Evolutionary conservation across 148 eudicot species (phyloP).

Genomic region (Linanthus parryae): DNA sequence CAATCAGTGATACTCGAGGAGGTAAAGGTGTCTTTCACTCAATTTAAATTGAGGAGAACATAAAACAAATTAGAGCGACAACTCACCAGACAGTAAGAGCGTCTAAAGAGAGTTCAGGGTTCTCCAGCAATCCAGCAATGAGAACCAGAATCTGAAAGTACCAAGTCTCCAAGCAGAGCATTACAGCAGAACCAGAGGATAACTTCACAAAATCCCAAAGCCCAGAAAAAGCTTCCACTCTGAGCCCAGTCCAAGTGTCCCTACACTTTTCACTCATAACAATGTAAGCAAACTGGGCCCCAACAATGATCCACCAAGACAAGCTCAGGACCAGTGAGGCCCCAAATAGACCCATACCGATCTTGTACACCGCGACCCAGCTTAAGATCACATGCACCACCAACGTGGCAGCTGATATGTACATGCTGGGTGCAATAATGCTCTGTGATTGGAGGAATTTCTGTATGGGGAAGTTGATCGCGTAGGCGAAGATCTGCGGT

Average conservation of each 20-base stretch:
- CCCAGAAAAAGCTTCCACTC: constrained; percentile 35
- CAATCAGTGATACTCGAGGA: neutral
- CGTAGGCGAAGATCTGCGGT: constrained; percentile 61
- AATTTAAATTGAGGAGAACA: neutral
- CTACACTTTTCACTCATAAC: constrained; percentile 28
- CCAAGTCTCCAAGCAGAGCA: constrained; percentile 68
- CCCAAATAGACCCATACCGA: constrained; percentile 44
- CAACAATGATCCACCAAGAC: constrained; percentile 58
- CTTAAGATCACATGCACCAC: constrained; percentile 30
- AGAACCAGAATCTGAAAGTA: constrained; percentile 47
- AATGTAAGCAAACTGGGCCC: constrained; percentile 46
- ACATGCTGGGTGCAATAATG: constrained; percentile 45
- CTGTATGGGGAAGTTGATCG: constrained; percentile 53
- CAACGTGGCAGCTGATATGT: constrained; percentile 40
- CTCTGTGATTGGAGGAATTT: constrained; percentile 58
- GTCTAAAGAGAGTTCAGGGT: constrained; percentile 48
- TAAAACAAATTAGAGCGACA: too few relatives aligned
- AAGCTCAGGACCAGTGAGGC: constrained; percentile 45
- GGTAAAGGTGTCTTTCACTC: neutral
- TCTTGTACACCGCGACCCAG: constrained; percentile 34
- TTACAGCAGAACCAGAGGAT: constrained; percentile 52
- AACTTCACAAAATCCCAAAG: constrained; percentile 51
- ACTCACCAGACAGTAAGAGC: constrained; percentile 52
- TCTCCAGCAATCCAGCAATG: constrained; percentile 39
- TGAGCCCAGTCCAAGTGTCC: constrained; percentile 48